A percentile compares a stretch with the other conserved stretches of the same genome.
phyloP scores from a whole-genome alignment of 768 basidiomycete genomes.

The Hypsizygus marmoreus region DNA sequence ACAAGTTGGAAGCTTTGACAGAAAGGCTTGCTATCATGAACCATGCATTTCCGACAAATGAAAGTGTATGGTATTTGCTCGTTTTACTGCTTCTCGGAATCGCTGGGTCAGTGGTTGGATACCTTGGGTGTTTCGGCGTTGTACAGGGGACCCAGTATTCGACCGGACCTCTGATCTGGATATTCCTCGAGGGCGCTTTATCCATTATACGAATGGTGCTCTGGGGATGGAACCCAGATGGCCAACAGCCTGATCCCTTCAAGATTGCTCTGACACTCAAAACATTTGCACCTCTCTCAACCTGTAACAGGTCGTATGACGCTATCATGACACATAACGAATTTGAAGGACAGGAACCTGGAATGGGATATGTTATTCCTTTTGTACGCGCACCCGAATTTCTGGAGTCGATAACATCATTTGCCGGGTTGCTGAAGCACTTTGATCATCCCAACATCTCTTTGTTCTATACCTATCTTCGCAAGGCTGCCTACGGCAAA shows the following conservation, averaged over 20 bases:
- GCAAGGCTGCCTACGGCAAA: neutral
- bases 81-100: constrained; percentile 6
- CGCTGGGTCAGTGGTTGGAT: constrained; percentile 10
- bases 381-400: constrained; percentile 9
- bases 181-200: constrained; percentile 12
- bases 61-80: too few relatives aligned
- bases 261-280: neutral
- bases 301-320: neutral
- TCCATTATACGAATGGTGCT: constrained; percentile 11
- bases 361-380: neutral
- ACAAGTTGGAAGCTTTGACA: too few relatives aligned
- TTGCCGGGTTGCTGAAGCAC: constrained; percentile 5
- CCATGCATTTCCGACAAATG: too few relatives aligned
- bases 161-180: constrained; percentile 12
- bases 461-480: constrained; percentile 11
- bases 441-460: constrained; percentile 8
- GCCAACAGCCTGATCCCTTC: constrained; percentile 2
- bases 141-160: constrained; percentile 1
- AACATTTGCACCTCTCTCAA: neutral
- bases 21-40: too few relatives aligned
- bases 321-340: neutral
- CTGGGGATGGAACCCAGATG: constrained; percentile 16
- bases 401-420: constrained; percentile 12
- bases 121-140: constrained; percentile 19
- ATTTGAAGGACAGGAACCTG: neutral